Evolutionary conservation across 2,329 filamentous ascomycete species (phyloP), one percentile per base, ranked within the genome.

Genomic region (Neonectria neomacrospora): DNA sequence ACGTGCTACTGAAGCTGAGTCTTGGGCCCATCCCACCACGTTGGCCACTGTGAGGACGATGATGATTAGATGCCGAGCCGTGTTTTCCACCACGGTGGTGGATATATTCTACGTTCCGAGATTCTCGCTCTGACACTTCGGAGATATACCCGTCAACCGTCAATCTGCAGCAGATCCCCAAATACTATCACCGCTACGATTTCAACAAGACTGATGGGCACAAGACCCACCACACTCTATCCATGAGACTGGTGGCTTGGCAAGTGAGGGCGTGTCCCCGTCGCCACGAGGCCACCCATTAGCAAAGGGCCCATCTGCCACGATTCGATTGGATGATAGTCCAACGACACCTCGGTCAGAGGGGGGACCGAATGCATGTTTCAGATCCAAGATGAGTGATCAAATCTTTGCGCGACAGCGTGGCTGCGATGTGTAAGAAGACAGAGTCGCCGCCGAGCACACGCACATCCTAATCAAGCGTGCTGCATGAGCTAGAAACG

Each of bases 381-480:
- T 57, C 59, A 62, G 39, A 57, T 62, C 47, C 32, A 14, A 48
- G 39, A 51, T 52, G 59, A 55, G 34, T 23, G 20, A 32, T 54
- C 37, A 48, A 23, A 42, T 9, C 11, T 48, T 47, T 53, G 41
- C 30, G 18, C n/a, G 23, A 34, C 32, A 26, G 48, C 20, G 42
- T 53, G 48, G 6, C 18, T 48, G 22, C 30, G n/a, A 22, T 42
- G 42, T 30, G 45, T 42, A 39, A 22, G n/a, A 34, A 39, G 48
- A 39, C 30, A 26, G 22, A 22, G 47, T 54, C 22, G 3, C 12
- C 18, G n/a, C 28, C 30, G 48, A 41, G 50, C 34, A 37, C 50
- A 30, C 23, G 45, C 18, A n/a, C 11, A 32, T 32, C 48, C 54
- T 3, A 41, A 57, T 62, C 47, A 26, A 28, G 59, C 48, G 48